Evolutionary conservation across 2,329 filamentous ascomycete genomes (phyloP), one percentile per base, ranked within the genome.

Genomic region (Penicillium digitatum): DNA sequence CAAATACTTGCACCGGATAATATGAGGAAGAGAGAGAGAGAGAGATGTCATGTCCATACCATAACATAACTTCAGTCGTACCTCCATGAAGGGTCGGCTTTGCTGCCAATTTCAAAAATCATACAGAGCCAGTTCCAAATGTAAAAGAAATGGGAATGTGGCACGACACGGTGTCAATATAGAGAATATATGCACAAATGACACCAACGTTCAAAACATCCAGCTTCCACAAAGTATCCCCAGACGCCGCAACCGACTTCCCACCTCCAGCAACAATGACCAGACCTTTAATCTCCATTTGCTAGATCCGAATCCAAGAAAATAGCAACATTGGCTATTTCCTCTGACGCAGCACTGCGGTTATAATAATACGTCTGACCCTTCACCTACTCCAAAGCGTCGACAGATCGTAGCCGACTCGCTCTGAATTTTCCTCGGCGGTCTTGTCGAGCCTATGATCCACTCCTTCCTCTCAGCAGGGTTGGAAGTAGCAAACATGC

Each of bases 91-190:
- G 20, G 32, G 39, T 27, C 35, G 52, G 34, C 18, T 51, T 55
- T 45, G 52, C 52, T 51, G 39, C 52, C 52, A 54, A 55, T 51
- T 45, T 51, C 18, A 54, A 55, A 54, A 55, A 45, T 44, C 31
- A 44, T 31, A 54, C 45, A 54, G 51, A 50, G 52, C 18, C 24
- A 20, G 46, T 31, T 54, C 12, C 39, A 32, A 12, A 32, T 48
- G 9, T 18, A 34, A n/a, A 26, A 11, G 35, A n/a, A 49, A 49
- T 16, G 32, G 31, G 5, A 16, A 45, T 51, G 32, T 5, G 32
- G 27, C 42, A 45, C n/a, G 42, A 44, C 8, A 22, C 11, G 7
- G 18, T 34, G 9, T 24, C 29, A 34, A 2, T 24, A 5, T 5
- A 1, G 5, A 45, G 8, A 14, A n/a, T 32, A 16, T 14, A 32